These are phyloP conservation scores for Coemansia sp. DNA, from an alignment of 192 early-diverging fungal genomes.

Conservation along the genomic window DNA sequence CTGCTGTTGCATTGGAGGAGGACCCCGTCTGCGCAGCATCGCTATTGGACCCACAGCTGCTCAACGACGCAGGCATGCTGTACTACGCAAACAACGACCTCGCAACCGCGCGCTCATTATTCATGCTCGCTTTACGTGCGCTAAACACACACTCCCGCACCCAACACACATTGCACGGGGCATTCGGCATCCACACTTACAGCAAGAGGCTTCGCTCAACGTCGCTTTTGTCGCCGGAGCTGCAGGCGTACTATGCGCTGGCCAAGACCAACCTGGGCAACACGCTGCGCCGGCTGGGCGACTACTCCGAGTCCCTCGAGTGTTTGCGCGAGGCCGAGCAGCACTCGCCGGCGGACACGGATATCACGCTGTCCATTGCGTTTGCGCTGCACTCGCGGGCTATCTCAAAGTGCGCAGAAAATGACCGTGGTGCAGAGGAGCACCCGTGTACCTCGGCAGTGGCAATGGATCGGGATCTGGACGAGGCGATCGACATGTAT, in stretches of 20 bases:
- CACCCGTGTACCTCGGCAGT: no score
- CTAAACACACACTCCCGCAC: neutral
- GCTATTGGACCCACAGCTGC: conserved; percentile 36
- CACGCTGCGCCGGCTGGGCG: conserved; percentile 24
- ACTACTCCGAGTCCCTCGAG: conserved; percentile 13
- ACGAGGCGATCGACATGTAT: conserved; percentile 43
- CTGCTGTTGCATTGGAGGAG: no score
- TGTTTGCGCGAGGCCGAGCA: conserved; percentile 18
- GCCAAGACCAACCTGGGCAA: conserved; percentile 41
- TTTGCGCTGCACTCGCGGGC: conserved; percentile 32
- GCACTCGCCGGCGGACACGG: conserved; percentile 26
- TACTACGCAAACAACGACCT: conserved; percentile 27
- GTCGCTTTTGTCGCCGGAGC: neutral
- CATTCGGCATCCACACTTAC: no score
- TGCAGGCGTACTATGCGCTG: conserved; percentile 27
- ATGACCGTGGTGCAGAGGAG: neutral
- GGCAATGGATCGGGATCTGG: no score
- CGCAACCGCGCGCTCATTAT: conserved; percentile 17
- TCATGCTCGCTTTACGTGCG: conserved; percentile 10
- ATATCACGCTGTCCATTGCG: conserved; percentile 31
- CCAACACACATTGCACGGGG: conserved; percentile 19
- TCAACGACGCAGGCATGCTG: conserved; percentile 44
- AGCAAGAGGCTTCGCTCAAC: neutral
- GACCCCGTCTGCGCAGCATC: conserved; percentile 7
- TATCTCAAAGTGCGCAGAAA: conserved; percentile 8